Conservation (phyloP, 2,329 filamentous ascomycete genomes). For the Xylaria digitata region DNA sequence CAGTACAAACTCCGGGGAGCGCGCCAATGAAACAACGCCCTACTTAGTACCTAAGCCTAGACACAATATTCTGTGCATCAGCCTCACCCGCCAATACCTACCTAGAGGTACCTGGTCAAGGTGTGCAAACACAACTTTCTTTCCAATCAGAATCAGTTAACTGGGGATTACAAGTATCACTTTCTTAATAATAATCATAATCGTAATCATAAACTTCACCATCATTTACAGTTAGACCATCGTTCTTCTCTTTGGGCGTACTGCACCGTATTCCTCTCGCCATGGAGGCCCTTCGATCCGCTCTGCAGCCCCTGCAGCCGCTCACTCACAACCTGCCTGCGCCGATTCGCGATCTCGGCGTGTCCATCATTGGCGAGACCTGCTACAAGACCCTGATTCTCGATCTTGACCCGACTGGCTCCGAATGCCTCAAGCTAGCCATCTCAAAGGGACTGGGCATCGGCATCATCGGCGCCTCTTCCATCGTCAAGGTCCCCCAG, state of each 20-base stretch:
- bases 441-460: conserved; percentile 93
- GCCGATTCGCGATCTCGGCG: conserved; percentile 78
- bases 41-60: too few relatives aligned
- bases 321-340: conserved; percentile 78
- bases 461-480: conserved; percentile 89
- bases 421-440: conserved; percentile 85
- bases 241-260: background rate
- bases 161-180: background rate
- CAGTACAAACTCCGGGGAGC: background rate
- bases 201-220: background rate
- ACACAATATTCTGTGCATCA: conserved; percentile 7
- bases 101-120: background rate
- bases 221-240: background rate
- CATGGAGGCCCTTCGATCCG: conserved; percentile 72
- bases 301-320: conserved; percentile 71
- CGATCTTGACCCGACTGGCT: conserved; percentile 81
- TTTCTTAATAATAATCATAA: too few relatives aligned
- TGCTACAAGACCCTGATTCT: conserved; percentile 91
- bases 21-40: background rate
- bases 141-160: background rate
- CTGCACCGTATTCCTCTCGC: conserved; percentile 9
- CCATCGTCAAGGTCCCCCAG: conserved; percentile 96
- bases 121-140: background rate
- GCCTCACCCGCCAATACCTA: conserved; percentile 18
- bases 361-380: conserved; percentile 80